Evolutionary conservation across 345 rosid species (phyloP).

Genomic region (Salix exigua): DNA sequence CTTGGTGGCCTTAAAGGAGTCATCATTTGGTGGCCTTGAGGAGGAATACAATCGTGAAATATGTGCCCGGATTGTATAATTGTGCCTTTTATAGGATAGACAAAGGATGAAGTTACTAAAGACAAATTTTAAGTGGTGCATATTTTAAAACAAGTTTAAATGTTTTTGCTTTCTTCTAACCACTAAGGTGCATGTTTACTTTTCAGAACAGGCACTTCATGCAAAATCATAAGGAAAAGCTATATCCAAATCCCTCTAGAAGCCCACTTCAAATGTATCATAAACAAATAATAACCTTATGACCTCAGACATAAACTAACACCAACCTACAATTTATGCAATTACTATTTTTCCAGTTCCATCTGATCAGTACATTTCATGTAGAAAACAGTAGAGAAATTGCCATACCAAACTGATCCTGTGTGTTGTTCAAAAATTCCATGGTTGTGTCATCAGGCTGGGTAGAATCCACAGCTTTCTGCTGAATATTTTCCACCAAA

Average conservation of each 20-base stretch:
- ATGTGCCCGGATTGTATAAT: not conserved
- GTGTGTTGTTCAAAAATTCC: constrained; percentile 23
- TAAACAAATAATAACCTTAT: not conserved
- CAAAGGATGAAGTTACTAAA: no score
- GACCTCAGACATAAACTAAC: not conserved
- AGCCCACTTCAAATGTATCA: not conserved
- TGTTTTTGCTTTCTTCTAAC: not conserved
- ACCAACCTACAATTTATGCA: not conserved
- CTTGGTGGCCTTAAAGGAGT: not conserved
- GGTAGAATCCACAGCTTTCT: constrained; percentile 31
- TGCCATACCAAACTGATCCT: constrained; percentile 39
- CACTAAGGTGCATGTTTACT: not conserved
- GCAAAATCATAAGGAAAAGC: not conserved
- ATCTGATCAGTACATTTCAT: not conserved
- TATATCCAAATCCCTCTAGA: not conserved
- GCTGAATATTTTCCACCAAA: constrained; percentile 31
- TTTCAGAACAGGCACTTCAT: not conserved
- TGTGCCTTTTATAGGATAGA: not conserved
- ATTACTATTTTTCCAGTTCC: constrained; percentile 5
- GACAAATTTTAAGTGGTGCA: no score
- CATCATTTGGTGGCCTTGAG: no score
- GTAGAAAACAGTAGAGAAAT: constrained; percentile 12
- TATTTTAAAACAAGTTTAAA: no score
- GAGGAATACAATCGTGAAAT: not conserved
- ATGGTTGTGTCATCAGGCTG: constrained; percentile 13